These are phyloP conservation scores for Xylariales sp. DNA, from an alignment of 2,329 filamentous ascomycete genomes.

Conservation along the genomic window DNA sequence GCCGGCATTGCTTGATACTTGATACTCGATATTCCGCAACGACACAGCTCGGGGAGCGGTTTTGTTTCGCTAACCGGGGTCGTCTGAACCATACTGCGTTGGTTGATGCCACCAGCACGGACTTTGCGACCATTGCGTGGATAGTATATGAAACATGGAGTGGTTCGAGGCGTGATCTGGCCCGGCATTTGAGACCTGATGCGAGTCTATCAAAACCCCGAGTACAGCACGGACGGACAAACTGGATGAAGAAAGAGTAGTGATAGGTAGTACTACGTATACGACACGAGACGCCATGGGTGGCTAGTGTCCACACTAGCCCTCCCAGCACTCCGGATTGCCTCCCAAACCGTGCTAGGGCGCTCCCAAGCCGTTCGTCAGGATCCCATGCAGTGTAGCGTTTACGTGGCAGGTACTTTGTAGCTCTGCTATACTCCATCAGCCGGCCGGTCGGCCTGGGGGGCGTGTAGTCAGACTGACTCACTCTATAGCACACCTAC, in stretches of 20 bases:
- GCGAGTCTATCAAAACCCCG: background rate
- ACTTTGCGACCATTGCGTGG: background rate
- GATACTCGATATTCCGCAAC: background rate
- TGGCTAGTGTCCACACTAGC: constrained; percentile 14
- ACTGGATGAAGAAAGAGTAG: background rate
- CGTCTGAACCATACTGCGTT: background rate
- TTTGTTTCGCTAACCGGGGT: background rate
- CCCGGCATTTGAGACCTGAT: no score
- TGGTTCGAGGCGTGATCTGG: background rate
- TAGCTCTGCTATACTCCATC: background rate
- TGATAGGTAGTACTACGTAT: no score
- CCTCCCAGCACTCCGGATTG: constrained; percentile 29
- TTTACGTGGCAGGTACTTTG: background rate
- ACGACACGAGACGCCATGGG: background rate
- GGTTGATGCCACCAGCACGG: no score
- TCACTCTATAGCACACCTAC: no score
- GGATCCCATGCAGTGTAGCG: background rate
- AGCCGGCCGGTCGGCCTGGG: background rate
- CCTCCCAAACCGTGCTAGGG: constrained; percentile 18
- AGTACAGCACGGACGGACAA: background rate
- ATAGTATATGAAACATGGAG: background rate
- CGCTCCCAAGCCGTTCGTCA: background rate
- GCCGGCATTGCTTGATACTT: constrained; percentile 18
- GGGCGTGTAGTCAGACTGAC: background rate
- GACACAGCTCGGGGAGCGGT: background rate